Conservation (phyloP, 768 basidiomycete species). For the Suillus placidus region DNA sequence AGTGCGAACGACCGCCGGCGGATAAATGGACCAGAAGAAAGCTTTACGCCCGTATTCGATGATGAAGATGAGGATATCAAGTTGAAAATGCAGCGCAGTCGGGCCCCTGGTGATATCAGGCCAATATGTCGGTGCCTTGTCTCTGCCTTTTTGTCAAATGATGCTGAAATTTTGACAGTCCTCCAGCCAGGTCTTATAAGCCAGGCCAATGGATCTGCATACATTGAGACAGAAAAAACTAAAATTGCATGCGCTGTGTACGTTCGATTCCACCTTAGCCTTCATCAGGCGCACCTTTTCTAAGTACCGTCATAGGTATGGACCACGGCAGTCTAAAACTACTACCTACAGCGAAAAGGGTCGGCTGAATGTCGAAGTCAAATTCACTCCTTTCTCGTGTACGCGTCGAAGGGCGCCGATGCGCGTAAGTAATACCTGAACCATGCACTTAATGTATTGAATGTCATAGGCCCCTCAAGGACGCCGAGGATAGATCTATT, state of each 20-base stretch:
- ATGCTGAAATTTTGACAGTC: constrained; percentile 49
- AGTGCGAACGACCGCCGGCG: constrained; percentile 80
- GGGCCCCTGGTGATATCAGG: constrained; percentile 67
- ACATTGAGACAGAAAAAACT: constrained; percentile 88
- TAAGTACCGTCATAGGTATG: constrained; percentile 54
- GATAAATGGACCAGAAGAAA: constrained; percentile 89
- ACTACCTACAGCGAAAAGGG: constrained; percentile 85
- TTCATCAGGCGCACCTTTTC: constrained; percentile 12
- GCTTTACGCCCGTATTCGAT: constrained; percentile 62
- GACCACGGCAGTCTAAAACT: constrained; percentile 83
- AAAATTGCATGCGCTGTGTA: constrained; percentile 98
- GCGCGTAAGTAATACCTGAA: constrained; percentile 56
- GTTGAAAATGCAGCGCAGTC: constrained; percentile 39
- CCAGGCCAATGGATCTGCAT: constrained; percentile 96
- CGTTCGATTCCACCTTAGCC: constrained; percentile 33
- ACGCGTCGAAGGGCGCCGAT: constrained; percentile 76
- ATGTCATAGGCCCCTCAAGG: constrained; percentile 49
- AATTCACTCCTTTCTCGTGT: constrained; percentile 94
- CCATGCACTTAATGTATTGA: constrained; percentile 11
- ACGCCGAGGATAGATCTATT: constrained; percentile 90
- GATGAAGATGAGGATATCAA: constrained; percentile 35
- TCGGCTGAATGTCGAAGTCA: constrained; percentile 91
- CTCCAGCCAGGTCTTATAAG: constrained; percentile 87
- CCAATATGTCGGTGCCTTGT: constrained; percentile 68
- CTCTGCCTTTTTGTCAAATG: constrained; percentile 10